Percentiles rank a stretch among this genome's conserved stretches.
These are phyloP conservation scores for Wallacemonas sp. DNA, from an alignment of 208 protist genomes.

Conservation along the genomic window DNA sequence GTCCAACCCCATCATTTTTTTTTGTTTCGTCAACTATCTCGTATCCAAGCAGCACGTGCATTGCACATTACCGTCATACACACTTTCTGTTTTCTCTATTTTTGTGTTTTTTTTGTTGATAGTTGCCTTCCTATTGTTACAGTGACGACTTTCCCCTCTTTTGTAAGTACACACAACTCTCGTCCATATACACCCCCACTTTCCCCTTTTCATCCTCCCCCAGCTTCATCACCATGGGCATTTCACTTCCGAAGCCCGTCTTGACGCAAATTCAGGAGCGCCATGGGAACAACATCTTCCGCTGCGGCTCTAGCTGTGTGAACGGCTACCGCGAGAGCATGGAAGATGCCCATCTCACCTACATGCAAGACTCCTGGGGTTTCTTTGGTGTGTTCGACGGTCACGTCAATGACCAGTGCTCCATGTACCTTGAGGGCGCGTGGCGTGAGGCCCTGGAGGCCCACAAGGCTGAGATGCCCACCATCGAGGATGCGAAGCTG, in stretches of 20 bases:
- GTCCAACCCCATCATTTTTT: background rate
- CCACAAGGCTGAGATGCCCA: constrained; percentile 52
- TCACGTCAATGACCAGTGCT: constrained; percentile 88
- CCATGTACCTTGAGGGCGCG: constrained; percentile 73
- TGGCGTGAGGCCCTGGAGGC: constrained; percentile 72
- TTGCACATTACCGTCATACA: too few relatives aligned
- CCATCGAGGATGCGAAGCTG: constrained; percentile 83
- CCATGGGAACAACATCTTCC: constrained; percentile 87
- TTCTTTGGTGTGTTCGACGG: constrained; percentile 93
- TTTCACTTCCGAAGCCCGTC: constrained; percentile 89
- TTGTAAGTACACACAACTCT: background rate
- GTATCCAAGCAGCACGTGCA: too few relatives aligned
- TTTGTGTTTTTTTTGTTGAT: too few relatives aligned
- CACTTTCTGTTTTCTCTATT: too few relatives aligned
- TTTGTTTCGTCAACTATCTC: background rate
- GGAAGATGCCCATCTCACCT: constrained; percentile 87
- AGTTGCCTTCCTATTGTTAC: too few relatives aligned
- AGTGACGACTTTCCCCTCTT: background rate
- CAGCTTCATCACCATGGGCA: constrained; percentile 64
- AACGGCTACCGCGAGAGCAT: constrained; percentile 92
- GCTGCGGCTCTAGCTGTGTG: constrained; percentile 86
- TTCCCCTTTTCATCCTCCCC: too few relatives aligned
- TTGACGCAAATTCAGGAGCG: constrained; percentile 88
- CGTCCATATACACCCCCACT: background rate
- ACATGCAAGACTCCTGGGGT: constrained; percentile 80